Base-by-base conservation (phyloP, 176 grass and related monocot genomes). In the Avena sativa region DNA sequence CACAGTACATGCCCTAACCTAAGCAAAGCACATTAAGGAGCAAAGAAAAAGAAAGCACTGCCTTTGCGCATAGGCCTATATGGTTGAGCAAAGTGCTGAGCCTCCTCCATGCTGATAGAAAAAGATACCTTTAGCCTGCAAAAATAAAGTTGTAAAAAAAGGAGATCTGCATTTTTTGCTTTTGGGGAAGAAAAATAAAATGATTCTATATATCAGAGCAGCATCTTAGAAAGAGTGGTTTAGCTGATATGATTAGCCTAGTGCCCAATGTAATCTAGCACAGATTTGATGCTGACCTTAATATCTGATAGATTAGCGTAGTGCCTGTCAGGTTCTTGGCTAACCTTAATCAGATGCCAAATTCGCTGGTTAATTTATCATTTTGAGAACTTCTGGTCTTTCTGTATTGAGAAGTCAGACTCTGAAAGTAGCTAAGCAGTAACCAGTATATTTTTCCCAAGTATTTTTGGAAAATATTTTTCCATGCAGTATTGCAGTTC, bases 41-140 rank as follows among this genome's bases (percentile, higher is more conserved):
- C 0, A 64, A 14, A 62, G 26, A 69, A 19, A 82, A 12, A 67
- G 32, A 83, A 56, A 38, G 19, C 63, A 83, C 2, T 30, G 12
- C 20, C 66, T 83, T 83, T 83, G 56, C 12, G 3, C 49, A 38
- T 82, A 55, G 28, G 11, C 47, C 63, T 64, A 76, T 64, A 76
- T 20, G 82, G 26, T 49, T 59, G 11, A 51, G 58, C 44, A 65
- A 36, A 85, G 58, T 65, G 71, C 17, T 32, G 48, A 82, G 47
- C 38, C 48, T 53, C 9, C 43, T 76, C 57, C 59, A 36, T 76
- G 62, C 26, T 49, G 53, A 76, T 10, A 85, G 40, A 76, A 76
- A 66, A 85, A 38, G 59, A 6, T 85, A 20, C 0, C 71, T 75
- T 84, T 84, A 84, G 12, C 13, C 28, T 43, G 28, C 32, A 57